Evolutionary conservation across 2,329 filamentous ascomycete species (phyloP), one percentile per base, ranked within the genome.

Genomic region (Phymatotrichopsis omnivora): DNA sequence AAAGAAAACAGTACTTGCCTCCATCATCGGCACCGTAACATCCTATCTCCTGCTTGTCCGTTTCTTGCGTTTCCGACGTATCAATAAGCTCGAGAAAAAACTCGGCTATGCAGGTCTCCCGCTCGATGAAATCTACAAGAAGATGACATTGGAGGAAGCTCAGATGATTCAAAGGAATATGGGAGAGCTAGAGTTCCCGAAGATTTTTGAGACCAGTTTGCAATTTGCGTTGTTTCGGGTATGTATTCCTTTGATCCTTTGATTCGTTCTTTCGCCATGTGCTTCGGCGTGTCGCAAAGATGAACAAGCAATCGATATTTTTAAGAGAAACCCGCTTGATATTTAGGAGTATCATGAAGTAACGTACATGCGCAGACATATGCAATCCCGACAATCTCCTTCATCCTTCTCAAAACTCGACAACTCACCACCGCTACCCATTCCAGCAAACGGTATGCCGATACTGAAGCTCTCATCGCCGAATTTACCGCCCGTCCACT

Each of bases 221-320:
- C 68, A 75, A 44, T 76, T 78, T 58, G 73, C 75, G 1, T 63
- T 79, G 5, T 76, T 78, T 58, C 71, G 70, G 61, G 71, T 71
- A 47, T 27, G 61, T 45, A 17, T 7, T 23, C 20, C 19, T 20
- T 6, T 20, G 10, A 16, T 10, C 17, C n/a, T n/a, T n/a, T n/a
- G n/a, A n/a, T n/a, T n/a, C n/a, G n/a, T n/a, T n/a, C n/a, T n/a
- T n/a, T n/a, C n/a, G n/a, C n/a, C n/a, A n/a, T n/a, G n/a, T n/a
- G n/a, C n/a, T n/a, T n/a, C n/a, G n/a, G n/a, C n/a, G n/a, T n/a
- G n/a, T n/a, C n/a, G n/a, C n/a, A n/a, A n/a, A n/a, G n/a, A n/a
- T n/a, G n/a, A n/a, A n/a, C 12, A 19, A 29, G 19, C 24, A 23
- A 29, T 23, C 17, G 25, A 34, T 28, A 23, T 10, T 20, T 20